These are phyloP conservation scores for Aspergillus sp. DNA, from an alignment of 2,329 filamentous ascomycete genomes.

Conservation along the genomic window DNA sequence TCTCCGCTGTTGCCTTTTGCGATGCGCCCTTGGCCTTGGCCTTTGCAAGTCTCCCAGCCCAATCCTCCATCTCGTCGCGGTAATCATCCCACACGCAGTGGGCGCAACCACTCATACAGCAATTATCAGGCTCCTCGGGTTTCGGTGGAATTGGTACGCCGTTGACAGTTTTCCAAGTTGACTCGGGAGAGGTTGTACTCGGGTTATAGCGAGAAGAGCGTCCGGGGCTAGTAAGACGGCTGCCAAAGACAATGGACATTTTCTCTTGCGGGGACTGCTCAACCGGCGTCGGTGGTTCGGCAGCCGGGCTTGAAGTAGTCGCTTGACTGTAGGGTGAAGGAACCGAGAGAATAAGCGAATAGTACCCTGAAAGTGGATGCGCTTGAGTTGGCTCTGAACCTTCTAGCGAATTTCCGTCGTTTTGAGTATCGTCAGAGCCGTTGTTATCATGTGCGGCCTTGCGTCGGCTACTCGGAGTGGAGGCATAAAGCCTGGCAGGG, in stretches of 20 bases:
- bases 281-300: slow-evolving; percentile 9
- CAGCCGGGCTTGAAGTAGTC: slow-evolving; percentile 10
- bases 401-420: slow-evolving; percentile 2
- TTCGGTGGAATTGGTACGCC: slow-evolving; percentile 78
- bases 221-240: slow-evolving; percentile 67
- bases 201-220: slow-evolving; percentile 54
- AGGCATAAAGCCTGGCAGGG: slow-evolving; percentile 13
- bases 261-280: slow-evolving; percentile 38
- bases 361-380: slow-evolving; percentile 40
- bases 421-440: slow-evolving; percentile 5
- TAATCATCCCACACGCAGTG: slow-evolving; percentile 96
- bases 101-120: slow-evolving; percentile 98
- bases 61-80: slow-evolving; percentile 88
- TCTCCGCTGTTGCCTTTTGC: slow-evolving; percentile 23
- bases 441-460: slow-evolving; percentile 12
- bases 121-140: slow-evolving; percentile 91
- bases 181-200: slow-evolving; percentile 54
- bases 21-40: slow-evolving; percentile 45
- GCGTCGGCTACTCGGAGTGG: slow-evolving; percentile 14
- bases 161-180: slow-evolving; percentile 58
- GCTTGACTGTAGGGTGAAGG: slow-evolving; percentile 20
- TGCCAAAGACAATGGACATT: slow-evolving; percentile 74
- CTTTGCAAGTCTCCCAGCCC: slow-evolving; percentile 62
- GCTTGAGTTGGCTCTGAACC: slow-evolving; percentile 24
- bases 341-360: slow-evolving; percentile 36